Conservation (phyloP, 306 rosid species). For the Herpetospermum pedunculosum region DNA sequence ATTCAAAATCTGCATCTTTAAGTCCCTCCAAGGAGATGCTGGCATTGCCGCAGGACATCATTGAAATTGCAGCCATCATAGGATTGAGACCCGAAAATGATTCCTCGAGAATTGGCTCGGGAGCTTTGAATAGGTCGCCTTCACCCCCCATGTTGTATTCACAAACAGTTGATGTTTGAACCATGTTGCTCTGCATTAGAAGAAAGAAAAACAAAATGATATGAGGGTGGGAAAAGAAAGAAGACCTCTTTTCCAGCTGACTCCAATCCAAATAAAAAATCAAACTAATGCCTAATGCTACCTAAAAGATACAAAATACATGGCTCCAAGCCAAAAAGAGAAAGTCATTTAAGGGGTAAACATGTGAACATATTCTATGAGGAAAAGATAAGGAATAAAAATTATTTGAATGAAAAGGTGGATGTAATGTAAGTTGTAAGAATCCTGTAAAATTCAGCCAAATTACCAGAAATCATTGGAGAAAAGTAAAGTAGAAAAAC, state of each 20-base stretch:
- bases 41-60: constrained; percentile 71
- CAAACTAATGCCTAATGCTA: neutral
- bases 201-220: neutral
- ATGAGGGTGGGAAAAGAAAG: neutral
- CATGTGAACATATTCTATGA: constrained; percentile 7
- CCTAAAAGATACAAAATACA: neutral
- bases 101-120: constrained; percentile 73
- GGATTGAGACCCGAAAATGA: constrained; percentile 41
- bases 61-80: constrained; percentile 57
- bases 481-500: neutral
- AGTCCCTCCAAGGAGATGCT: constrained; percentile 49
- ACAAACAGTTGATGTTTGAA: constrained; percentile 43
- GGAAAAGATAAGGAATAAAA: constrained; percentile 1
- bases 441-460: neutral
- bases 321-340: neutral
- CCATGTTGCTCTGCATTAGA: constrained; percentile 44
- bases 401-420: neutral
- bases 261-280: neutral
- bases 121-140: constrained; percentile 95
- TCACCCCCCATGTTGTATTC: constrained; percentile 86
- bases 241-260: neutral
- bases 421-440: neutral
- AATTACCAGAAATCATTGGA: neutral
- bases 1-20: constrained; percentile 56
- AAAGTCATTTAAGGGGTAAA: neutral